phyloP scores from a whole-genome alignment of 1,284 basidiomycete genomes.

The Lentinula novae-zelandiae region DNA sequence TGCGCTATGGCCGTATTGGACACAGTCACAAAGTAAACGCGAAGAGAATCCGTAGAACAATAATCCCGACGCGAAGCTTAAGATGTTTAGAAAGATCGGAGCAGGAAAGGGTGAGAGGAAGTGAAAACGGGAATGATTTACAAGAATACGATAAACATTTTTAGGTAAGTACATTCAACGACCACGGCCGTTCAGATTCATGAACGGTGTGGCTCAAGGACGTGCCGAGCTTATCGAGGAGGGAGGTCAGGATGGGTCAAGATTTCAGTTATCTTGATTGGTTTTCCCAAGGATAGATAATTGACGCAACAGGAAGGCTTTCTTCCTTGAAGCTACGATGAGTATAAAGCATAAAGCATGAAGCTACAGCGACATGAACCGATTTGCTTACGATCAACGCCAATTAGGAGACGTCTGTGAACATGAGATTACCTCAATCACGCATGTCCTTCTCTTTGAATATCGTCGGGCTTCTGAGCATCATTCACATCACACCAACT shows the following conservation, averaged over 20 bases:
- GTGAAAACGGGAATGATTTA: too few relatives aligned
- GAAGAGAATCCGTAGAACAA: not conserved
- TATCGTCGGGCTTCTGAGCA: not conserved
- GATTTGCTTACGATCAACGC: constrained; percentile 26
- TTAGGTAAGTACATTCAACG: too few relatives aligned
- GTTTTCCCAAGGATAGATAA: too few relatives aligned
- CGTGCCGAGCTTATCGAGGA: too few relatives aligned
- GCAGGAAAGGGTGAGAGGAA: not conserved
- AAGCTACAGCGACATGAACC: constrained; percentile 25
- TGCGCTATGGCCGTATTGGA: not conserved
- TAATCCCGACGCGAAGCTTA: not conserved
- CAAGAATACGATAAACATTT: not conserved
- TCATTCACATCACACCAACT: constrained; percentile 16
- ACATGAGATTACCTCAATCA: constrained; percentile 30
- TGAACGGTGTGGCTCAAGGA: too few relatives aligned
- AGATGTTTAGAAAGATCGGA: not conserved
- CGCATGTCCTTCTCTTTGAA: constrained; percentile 14
- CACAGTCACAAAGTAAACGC: not conserved
- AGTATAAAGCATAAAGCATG: constrained; percentile 4
- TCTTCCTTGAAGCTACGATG: constrained; percentile 13
- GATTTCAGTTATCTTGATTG: too few relatives aligned
- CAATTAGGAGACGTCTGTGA: constrained; percentile 25
- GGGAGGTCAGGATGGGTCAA: too few relatives aligned
- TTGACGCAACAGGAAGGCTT: constrained; percentile 18
- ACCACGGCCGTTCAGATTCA: too few relatives aligned